A percentile compares a stretch with the other conserved stretches of the same genome.
These are phyloP conservation scores for Candida dendrica DNA, from an alignment of 805 yeast genomes.

Conservation along the genomic window DNA sequence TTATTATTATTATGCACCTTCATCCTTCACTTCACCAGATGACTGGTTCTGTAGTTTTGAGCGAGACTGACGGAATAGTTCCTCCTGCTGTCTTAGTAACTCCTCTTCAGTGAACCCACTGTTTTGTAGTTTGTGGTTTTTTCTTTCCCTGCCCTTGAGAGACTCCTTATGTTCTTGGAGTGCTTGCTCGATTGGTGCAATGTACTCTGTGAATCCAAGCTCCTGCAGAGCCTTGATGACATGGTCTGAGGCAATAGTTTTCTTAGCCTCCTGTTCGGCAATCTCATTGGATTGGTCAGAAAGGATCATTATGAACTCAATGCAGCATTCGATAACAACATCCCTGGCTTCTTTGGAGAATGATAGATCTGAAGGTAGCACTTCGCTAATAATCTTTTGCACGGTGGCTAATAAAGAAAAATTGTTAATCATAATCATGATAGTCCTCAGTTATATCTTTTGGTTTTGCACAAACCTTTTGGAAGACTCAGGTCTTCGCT, in stretches of 20 bases:
- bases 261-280: conserved; percentile 92
- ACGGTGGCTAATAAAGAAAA: conserved; percentile 69
- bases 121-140: conserved; percentile 87
- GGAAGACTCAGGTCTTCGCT: conserved; percentile 37
- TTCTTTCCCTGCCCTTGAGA: conserved; percentile 82
- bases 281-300: conserved; percentile 92
- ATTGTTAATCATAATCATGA: no score
- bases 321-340: conserved; percentile 91
- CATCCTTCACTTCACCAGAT: background rate
- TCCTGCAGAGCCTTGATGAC: conserved; percentile 84
- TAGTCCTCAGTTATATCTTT: no score
- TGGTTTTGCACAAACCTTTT: no score
- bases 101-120: conserved; percentile 93
- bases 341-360: conserved; percentile 92
- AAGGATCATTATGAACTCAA: conserved; percentile 90
- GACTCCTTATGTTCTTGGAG: conserved; percentile 83
- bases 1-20: no score
- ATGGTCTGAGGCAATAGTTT: conserved; percentile 95
- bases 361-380: conserved; percentile 79
- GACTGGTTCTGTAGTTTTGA: conserved; percentile 44
- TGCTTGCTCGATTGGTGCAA: conserved; percentile 74
- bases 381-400: conserved; percentile 87
- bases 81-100: conserved; percentile 85
- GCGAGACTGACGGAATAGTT: conserved; percentile 73
- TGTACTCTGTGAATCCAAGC: conserved; percentile 78